These are phyloP conservation scores for Tuber brumale DNA, from an alignment of 495 filamentous ascomycete genomes.

Conservation along the genomic window DNA sequence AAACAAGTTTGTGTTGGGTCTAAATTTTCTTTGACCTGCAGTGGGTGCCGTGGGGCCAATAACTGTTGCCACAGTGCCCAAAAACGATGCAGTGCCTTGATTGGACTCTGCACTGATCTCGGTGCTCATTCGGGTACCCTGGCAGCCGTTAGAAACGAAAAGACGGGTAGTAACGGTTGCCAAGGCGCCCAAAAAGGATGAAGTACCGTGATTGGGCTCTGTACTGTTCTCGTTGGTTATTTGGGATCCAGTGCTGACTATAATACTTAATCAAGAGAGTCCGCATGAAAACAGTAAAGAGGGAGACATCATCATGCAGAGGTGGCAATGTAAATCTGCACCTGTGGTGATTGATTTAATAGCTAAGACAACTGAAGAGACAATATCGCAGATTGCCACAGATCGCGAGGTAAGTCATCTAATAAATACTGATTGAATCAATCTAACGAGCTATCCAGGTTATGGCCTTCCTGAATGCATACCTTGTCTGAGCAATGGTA, in stretches of 20 bases:
- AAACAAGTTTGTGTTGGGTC: not conserved
- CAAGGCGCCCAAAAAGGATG: not conserved
- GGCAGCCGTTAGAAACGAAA: not conserved
- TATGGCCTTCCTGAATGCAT: not conserved
- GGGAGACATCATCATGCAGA: not conserved
- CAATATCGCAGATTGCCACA: not conserved
- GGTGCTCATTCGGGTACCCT: not conserved
- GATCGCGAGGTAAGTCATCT: not conserved
- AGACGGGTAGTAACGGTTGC: not conserved
- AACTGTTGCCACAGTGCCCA: not conserved
- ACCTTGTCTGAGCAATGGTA: not conserved
- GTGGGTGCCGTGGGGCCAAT: not conserved
- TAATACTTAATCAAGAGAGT: not conserved
- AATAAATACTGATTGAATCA: not conserved
- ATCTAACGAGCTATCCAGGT: not conserved
- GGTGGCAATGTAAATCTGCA: not conserved
- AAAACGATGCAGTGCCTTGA: not conserved
- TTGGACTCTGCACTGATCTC: not conserved
- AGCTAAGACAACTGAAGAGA: not conserved
- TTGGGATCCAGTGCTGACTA: not conserved
- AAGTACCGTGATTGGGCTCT: no score
- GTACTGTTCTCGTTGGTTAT: not conserved
- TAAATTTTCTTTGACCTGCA: not conserved
- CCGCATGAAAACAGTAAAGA: not conserved
- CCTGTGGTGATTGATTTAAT: not conserved